These are phyloP conservation scores for Petunia secreta DNA, from an alignment of 257 asterid genomes.

Conservation along the genomic window DNA sequence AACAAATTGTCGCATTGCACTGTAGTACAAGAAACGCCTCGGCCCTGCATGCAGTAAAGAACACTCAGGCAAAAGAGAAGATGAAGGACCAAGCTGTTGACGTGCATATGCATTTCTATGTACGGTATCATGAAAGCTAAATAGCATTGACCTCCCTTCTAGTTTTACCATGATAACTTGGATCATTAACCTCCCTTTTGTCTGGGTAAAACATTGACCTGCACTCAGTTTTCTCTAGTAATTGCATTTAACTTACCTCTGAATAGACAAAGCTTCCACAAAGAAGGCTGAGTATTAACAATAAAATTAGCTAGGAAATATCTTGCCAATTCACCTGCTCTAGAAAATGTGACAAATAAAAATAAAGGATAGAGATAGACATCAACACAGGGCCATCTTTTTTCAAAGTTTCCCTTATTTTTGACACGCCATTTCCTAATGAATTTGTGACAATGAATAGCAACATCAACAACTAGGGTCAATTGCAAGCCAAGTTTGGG, in stretches of 20 bases:
- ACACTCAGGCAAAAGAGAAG: slow-evolving; percentile 32
- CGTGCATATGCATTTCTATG: background rate
- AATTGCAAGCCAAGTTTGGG: no score
- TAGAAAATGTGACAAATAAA: slow-evolving; percentile 2
- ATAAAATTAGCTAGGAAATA: background rate
- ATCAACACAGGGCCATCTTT: background rate
- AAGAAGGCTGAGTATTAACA: slow-evolving; percentile 1
- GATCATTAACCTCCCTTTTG: slow-evolving; percentile 21
- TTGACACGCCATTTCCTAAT: background rate
- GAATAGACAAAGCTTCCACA: background rate
- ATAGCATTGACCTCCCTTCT: background rate
- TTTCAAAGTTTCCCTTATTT: background rate
- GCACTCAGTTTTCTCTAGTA: background rate
- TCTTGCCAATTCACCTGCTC: background rate
- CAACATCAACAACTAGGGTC: background rate
- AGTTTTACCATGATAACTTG: slow-evolving; percentile 5
- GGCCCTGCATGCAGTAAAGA: slow-evolving; percentile 57
- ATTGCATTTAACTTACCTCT: background rate
- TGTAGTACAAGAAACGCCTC: slow-evolving; percentile 71
- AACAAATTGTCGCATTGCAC: slow-evolving; percentile 57
- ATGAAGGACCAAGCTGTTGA: slow-evolving; percentile 18
- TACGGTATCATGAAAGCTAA: background rate
- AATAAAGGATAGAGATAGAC: background rate
- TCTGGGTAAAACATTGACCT: slow-evolving; percentile 10
- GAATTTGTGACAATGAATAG: background rate